These are phyloP conservation scores for Ophiostoma quercus DNA, from an alignment of 2,329 filamentous ascomycete species.

Conservation along the genomic window DNA sequence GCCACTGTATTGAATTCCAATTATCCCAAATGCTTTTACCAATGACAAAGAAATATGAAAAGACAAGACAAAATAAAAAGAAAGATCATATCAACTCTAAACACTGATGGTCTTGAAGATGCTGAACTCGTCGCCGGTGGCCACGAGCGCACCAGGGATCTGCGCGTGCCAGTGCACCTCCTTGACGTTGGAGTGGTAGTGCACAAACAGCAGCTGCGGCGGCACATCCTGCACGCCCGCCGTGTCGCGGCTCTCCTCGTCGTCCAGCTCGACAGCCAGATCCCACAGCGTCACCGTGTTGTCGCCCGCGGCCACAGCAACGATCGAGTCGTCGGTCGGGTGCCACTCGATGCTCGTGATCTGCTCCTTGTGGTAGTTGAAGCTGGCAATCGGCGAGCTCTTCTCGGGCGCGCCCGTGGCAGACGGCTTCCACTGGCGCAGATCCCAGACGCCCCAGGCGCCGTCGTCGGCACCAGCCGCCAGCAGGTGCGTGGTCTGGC, in stretches of 20 bases:
- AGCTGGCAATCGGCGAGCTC: constrained; percentile 81
- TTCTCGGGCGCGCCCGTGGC: constrained; percentile 35
- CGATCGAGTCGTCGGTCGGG: constrained; percentile 91
- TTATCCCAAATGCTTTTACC: constrained; percentile 12
- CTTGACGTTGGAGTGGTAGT: constrained; percentile 92
- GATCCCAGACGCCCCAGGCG: constrained; percentile 91
- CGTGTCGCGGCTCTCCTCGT: constrained; percentile 90
- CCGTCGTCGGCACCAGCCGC: constrained; percentile 92
- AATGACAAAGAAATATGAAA: background rate
- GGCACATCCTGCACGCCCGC: constrained; percentile 85
- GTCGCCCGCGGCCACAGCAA: constrained; percentile 86
- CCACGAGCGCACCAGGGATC: constrained; percentile 83
- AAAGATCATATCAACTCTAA: constrained; percentile 34
- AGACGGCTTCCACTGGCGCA: constrained; percentile 84
- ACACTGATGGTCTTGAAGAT: constrained; percentile 81
- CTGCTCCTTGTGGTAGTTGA: constrained; percentile 93
- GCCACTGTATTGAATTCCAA: constrained; percentile 11
- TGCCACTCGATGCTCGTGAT: constrained; percentile 97
- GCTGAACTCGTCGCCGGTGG: constrained; percentile 85
- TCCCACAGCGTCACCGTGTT: constrained; percentile 96
- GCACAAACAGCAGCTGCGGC: constrained; percentile 90
- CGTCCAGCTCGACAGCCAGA: constrained; percentile 90
- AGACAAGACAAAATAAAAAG: constrained; percentile 3
- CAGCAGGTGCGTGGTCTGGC: constrained; percentile 79
- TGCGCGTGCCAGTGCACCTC: constrained; percentile 97